phyloP scores from a whole-genome alignment of 352 stramenopile genomes.

The Hyaloperonospora brassicae region DNA sequence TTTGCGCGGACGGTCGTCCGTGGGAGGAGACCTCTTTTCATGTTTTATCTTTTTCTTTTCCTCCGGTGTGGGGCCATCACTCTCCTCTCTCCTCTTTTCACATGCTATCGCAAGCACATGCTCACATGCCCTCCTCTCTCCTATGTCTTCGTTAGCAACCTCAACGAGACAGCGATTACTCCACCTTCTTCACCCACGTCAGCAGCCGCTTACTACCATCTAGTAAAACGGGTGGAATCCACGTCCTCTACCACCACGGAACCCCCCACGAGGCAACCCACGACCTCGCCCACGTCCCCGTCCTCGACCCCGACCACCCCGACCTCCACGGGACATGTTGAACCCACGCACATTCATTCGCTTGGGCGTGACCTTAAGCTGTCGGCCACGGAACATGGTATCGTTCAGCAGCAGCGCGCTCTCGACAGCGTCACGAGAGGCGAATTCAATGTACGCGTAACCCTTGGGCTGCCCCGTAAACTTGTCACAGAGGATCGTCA shows the following conservation, averaged over 20 bases:
- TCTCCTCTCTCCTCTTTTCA: conserved; percentile 28
- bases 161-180: too few relatives aligned
- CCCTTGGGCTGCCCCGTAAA: conserved; percentile 93
- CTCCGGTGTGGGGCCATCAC: conserved; percentile 16
- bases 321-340: conserved; percentile 52
- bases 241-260: conserved; percentile 59
- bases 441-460: conserved; percentile 93
- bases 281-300: conserved; percentile 48
- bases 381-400: conserved; percentile 86
- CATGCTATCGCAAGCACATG: background rate
- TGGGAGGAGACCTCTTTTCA: conserved; percentile 21
- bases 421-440: conserved; percentile 78
- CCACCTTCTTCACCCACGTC: background rate
- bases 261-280: conserved; percentile 45
- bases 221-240: conserved; percentile 74
- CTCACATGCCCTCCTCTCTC: too few relatives aligned
- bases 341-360: conserved; percentile 78
- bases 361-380: conserved; percentile 88
- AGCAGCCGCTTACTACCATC: background rate
- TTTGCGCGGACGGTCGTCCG: conserved; percentile 6
- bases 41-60: conserved; percentile 26
- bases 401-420: conserved; percentile 88
- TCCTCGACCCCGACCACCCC: conserved; percentile 40
- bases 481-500: conserved; percentile 98
- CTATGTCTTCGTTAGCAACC: too few relatives aligned